Evolutionary conservation across 768 basidiomycete genomes (phyloP).

Genomic region (Lactarius akahatsu): DNA sequence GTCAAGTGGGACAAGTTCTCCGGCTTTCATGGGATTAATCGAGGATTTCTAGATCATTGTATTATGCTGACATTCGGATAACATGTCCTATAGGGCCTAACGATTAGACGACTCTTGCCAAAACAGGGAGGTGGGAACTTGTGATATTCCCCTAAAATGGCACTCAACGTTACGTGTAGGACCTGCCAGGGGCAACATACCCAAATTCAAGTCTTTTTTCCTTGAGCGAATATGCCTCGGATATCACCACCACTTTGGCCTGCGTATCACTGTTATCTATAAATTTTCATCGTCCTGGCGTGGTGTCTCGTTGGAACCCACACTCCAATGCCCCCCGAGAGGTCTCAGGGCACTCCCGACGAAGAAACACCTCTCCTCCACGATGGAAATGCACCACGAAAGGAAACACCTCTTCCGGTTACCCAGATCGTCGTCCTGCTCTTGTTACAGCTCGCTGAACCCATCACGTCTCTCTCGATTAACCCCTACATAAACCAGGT

Average conservation of each 20-base stretch:
- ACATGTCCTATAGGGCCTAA: neutral
- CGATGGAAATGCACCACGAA: neutral
- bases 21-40: neutral
- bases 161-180: constrained; percentile 14
- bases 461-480: neutral
- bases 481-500: constrained; percentile 52
- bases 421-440: constrained; percentile 1
- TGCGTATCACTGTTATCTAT: no score
- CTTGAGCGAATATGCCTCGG: constrained; percentile 10
- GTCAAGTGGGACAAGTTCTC: constrained; percentile 8
- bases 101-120: constrained; percentile 1
- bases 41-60: neutral
- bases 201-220: neutral
- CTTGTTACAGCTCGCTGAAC: neutral
- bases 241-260: constrained; percentile 13
- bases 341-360: neutral
- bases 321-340: constrained; percentile 36
- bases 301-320: constrained; percentile 21
- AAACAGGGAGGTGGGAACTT: neutral
- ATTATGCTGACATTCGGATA: neutral
- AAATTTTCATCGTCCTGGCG: constrained; percentile 29
- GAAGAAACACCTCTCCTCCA: neutral
- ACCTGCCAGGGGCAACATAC: neutral
- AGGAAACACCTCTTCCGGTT: neutral
- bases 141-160: neutral